phyloP scores from a whole-genome alignment of 164 flowering plant species.

The Houttuynia cordata region DNA sequence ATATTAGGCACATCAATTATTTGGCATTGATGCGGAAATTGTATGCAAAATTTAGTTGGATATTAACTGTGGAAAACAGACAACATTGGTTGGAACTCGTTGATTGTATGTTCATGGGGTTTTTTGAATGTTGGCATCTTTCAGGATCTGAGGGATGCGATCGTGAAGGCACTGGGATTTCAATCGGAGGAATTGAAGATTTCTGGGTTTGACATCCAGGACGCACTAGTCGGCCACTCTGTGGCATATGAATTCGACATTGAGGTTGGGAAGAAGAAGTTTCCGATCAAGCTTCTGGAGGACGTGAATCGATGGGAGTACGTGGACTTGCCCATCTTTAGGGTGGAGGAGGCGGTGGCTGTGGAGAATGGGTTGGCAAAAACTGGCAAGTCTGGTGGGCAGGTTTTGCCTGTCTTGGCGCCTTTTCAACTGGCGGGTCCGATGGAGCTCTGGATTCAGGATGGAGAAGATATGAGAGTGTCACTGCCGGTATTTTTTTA shows the following conservation, averaged over 20 bases:
- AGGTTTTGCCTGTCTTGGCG: slow-evolving; percentile 53
- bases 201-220: slow-evolving; percentile 62
- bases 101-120: not conserved
- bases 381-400: slow-evolving; percentile 11
- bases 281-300: slow-evolving; percentile 81
- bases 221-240: slow-evolving; percentile 69
- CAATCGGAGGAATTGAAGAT: slow-evolving; percentile 70
- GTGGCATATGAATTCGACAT: slow-evolving; percentile 82
- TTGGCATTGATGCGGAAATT: too few relatives aligned
- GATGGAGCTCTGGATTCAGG: slow-evolving; percentile 97
- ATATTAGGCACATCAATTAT: too few relatives aligned
- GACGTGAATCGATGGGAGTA: slow-evolving; percentile 81
- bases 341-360: slow-evolving; percentile 20
- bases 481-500: slow-evolving; percentile 60
- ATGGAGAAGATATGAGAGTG: slow-evolving; percentile 72
- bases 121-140: not conserved
- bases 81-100: not conserved
- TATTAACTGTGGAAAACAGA: too few relatives aligned
- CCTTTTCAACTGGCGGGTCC: slow-evolving; percentile 96
- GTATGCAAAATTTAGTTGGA: too few relatives aligned
- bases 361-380: slow-evolving; percentile 32
- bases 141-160: slow-evolving; percentile 80
- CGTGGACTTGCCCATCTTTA: slow-evolving; percentile 75
- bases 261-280: slow-evolving; percentile 58
- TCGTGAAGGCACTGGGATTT: slow-evolving; percentile 75